Percentiles rank a stretch among this genome's conserved stretches.
phyloP scores from a whole-genome alignment of 2,329 filamentous ascomycete species.

The Fusarium keratoplasticum region DNA sequence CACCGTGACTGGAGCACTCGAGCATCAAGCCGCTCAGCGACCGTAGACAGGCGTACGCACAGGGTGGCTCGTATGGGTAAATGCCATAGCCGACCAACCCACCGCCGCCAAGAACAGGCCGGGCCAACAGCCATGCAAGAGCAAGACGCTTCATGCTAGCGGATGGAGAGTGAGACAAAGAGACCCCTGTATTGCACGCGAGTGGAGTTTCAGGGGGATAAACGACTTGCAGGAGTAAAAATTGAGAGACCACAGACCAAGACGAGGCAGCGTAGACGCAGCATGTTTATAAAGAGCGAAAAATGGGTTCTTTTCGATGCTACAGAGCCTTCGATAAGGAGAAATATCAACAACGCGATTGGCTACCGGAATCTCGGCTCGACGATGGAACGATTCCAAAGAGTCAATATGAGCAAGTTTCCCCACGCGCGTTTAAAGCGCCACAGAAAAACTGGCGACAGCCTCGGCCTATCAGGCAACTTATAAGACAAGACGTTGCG shows the following conservation, averaged over 20 bases:
- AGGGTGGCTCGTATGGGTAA: constrained; percentile 1
- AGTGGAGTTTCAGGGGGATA: background rate
- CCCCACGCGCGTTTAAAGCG: background rate
- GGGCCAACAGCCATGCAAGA: background rate
- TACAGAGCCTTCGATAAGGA: background rate
- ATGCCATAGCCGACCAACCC: constrained; percentile 13
- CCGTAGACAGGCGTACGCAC: constrained; percentile 5
- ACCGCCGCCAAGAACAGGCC: background rate
- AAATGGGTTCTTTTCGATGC: background rate
- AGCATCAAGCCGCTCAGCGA: background rate
- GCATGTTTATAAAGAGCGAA: background rate
- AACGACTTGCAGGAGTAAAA: background rate
- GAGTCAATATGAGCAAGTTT: background rate
- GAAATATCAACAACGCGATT: background rate
- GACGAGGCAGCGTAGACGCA: background rate
- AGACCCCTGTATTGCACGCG: background rate
- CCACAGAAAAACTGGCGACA: background rate
- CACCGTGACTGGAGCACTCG: constrained; percentile 6
- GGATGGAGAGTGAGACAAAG: background rate
- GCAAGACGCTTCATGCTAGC: background rate
- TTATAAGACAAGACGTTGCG: background rate
- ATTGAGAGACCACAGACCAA: background rate
- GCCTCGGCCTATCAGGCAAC: background rate
- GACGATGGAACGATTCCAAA: background rate
- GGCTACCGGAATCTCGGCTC: background rate